These are phyloP conservation scores for Scenedesmus sp. DNA, from an alignment of 163 green algal species.

Conservation along the genomic window DNA sequence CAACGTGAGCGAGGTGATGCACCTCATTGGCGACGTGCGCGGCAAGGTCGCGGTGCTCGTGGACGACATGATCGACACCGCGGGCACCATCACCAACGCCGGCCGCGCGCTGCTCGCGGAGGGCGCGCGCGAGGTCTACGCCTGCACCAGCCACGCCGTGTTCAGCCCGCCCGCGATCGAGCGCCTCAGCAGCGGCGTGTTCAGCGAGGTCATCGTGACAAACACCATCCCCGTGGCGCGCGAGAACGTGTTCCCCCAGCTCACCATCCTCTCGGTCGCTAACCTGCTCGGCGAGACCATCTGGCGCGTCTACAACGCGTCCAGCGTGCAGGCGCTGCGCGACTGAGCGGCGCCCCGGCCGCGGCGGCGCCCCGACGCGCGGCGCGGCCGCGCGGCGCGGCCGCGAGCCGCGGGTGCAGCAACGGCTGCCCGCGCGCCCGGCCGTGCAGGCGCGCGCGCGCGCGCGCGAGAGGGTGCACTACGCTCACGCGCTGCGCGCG, in stretches of 20 bases:
- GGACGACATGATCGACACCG: slow-evolving; percentile 99
- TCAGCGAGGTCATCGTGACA: slow-evolving; percentile 98
- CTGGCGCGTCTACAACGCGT: slow-evolving; percentile 97
- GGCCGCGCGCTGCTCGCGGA: slow-evolving; percentile 89
- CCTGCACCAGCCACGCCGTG: slow-evolving; percentile 97
- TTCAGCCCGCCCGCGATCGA: slow-evolving; percentile 96
- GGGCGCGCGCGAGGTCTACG: slow-evolving; percentile 94
- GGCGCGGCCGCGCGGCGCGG: too few relatives aligned
- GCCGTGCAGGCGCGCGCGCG: too few relatives aligned
- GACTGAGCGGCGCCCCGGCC: slow-evolving; percentile 41
- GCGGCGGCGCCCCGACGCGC: too few relatives aligned
- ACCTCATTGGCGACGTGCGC: slow-evolving; percentile 98
- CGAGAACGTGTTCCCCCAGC: slow-evolving; percentile 89
- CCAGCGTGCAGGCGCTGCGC: slow-evolving; percentile 78
- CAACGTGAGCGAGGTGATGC: slow-evolving; percentile 99
- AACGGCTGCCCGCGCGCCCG: background rate
- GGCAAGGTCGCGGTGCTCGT: slow-evolving; percentile 99
- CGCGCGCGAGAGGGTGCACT: too few relatives aligned
- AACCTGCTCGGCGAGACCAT: slow-evolving; percentile 99
- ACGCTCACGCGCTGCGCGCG: too few relatives aligned
- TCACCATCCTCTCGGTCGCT: slow-evolving; percentile 96
- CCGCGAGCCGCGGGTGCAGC: too few relatives aligned
- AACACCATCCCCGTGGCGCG: slow-evolving; percentile 94
- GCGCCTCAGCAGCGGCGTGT: slow-evolving; percentile 88
- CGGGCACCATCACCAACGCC: slow-evolving; percentile 98